These are phyloP conservation scores for Trichoderma sp. DNA, from an alignment of 2,329 filamentous ascomycete genomes.

Conservation along the genomic window DNA sequence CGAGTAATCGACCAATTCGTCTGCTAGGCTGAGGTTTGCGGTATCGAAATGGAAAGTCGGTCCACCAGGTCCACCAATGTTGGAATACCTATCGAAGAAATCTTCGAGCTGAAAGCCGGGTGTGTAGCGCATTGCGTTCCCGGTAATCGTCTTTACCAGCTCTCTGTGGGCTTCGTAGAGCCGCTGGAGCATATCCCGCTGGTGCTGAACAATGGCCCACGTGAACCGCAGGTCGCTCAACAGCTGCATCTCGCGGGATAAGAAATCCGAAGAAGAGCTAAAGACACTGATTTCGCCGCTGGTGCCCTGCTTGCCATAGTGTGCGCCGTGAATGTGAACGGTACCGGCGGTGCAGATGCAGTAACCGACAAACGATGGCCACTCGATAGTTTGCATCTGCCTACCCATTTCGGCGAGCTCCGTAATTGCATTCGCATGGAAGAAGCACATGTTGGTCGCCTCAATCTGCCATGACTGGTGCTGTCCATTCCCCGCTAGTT, in stretches of 20 bases:
- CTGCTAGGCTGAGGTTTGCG: slow-evolving; percentile 70
- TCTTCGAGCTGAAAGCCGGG: slow-evolving; percentile 83
- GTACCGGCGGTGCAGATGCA: slow-evolving; percentile 85
- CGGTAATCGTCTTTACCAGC: slow-evolving; percentile 71
- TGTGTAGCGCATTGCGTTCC: slow-evolving; percentile 67
- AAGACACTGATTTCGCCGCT: slow-evolving; percentile 63
- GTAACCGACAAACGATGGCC: slow-evolving; percentile 84
- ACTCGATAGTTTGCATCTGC: slow-evolving; percentile 73
- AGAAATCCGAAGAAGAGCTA: slow-evolving; percentile 63
- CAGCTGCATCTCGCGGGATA: slow-evolving; percentile 78
- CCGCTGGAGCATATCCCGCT: slow-evolving; percentile 74
- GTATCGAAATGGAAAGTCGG: slow-evolving; percentile 68
- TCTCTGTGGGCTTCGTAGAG: slow-evolving; percentile 79
- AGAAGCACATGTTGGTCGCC: slow-evolving; percentile 81
- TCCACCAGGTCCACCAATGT: slow-evolving; percentile 58
- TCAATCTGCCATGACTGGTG: slow-evolving; percentile 94
- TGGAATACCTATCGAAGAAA: slow-evolving; percentile 79
- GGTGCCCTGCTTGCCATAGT: slow-evolving; percentile 63
- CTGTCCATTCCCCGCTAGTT: slow-evolving; percentile 76
- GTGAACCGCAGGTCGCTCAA: slow-evolving; percentile 71
- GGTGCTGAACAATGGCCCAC: slow-evolving; percentile 79
- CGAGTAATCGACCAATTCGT: slow-evolving; percentile 62
- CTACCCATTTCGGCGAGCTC: slow-evolving; percentile 79
- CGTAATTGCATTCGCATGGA: slow-evolving; percentile 84
- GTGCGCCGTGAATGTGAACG: slow-evolving; percentile 82